These are phyloP conservation scores for Saccharomycopsis malanga DNA, from an alignment of 805 yeast species.

Conservation along the genomic window DNA sequence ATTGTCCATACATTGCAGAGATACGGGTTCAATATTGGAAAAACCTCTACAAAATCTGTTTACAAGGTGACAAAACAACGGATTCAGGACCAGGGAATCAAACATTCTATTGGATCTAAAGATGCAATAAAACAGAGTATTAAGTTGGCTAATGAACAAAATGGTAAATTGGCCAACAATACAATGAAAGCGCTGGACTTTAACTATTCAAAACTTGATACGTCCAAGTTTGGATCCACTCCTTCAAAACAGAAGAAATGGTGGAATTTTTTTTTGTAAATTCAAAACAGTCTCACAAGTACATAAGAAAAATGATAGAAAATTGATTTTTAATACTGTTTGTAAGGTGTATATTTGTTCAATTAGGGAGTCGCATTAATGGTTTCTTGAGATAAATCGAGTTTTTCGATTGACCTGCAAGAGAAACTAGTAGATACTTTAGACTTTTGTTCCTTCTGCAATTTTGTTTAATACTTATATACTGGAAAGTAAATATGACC, in stretches of 20 bases:
- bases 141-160: background rate
- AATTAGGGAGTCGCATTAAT: too few species aligned
- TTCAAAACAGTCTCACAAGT: too few species aligned
- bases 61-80: background rate
- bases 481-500: too few species aligned
- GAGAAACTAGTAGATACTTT: too few species aligned
- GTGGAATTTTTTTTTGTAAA: conserved; percentile 7
- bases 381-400: too few species aligned
- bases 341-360: too few species aligned
- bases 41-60: background rate
- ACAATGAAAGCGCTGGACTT: background rate
- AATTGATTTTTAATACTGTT: too few species aligned
- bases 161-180: background rate
- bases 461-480: too few species aligned
- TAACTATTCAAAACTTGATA: background rate
- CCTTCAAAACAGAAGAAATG: conserved; percentile 1
- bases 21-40: conserved; percentile 76
- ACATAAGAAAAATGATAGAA: too few species aligned
- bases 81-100: conserved; percentile 6
- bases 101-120: background rate
- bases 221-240: background rate
- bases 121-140: background rate
- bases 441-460: too few species aligned
- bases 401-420: too few species aligned
- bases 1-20: conserved; percentile 57